Base-by-base conservation (phyloP, 2,329 filamentous ascomycete species). In the Penicillium vulpinum region DNA sequence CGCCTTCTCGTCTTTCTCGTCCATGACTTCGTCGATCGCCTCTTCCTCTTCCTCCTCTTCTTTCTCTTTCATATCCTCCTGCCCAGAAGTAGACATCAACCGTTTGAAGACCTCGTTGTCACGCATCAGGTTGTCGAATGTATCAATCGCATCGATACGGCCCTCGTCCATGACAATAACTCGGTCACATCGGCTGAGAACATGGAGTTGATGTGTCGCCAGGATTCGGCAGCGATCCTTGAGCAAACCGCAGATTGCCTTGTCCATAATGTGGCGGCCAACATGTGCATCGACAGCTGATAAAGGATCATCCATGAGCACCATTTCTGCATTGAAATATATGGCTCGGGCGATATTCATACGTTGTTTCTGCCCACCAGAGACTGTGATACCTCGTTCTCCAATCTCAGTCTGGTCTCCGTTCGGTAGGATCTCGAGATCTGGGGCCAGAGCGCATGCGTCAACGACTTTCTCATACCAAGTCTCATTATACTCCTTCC, bases 101-200 rank as follows among this genome's bases (percentile, higher is more conserved):
- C 88, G 82, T 68, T 87, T 86, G 78, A 97, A 97, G 5, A 84
- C 86, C n/a, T 81, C 78, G 66, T 94, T 89, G 61, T 88, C 81
- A 8, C 80, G 80, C 88, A 96, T 96, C 18, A 97, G 81, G 57
- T 95, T 92, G 33, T 90, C 86, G 67, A 93, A 97, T 0, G 92
- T 97, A 64, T 94, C 92, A 38, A 97, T 80, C 5, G 92, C 91
- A 72, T 90, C 85, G 53, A 97, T 89, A 52, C 82, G 85, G 43
- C 94, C 94, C 16, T 87, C 86, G 54, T 97, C 90, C 85, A 99
- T 92, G 86, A 92, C 92, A 47, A 97, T 86, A 62, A 97, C 93
- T 33, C 93, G 84, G 71, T 97, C 93, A 67, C 92, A 97, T 33
- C 92, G 88, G 70, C 84, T 92, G 6, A 97, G 83, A 6, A 97